Evolutionary conservation across 768 basidiomycete species (phyloP).

Genomic region (Cyathus striatus): DNA sequence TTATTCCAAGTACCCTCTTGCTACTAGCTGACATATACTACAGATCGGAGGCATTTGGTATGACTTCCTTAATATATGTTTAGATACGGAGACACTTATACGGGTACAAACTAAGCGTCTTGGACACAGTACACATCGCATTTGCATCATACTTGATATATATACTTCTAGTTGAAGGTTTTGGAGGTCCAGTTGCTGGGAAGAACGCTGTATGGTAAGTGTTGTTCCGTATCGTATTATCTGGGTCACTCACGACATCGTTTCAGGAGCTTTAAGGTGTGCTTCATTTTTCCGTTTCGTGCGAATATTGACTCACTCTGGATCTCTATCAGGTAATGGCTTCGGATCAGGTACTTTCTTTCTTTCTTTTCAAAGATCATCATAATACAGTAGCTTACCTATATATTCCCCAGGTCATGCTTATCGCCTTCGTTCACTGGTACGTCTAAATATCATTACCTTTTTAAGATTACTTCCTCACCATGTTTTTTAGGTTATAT

Average conservation of each 20-base stretch:
- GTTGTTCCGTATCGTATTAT: not conserved
- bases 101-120: slow-evolving; percentile 9
- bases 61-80: slow-evolving; percentile 5
- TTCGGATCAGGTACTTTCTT: slow-evolving; percentile 12
- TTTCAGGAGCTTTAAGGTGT: slow-evolving; percentile 25
- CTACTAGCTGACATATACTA: not conserved
- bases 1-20: not conserved
- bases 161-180: slow-evolving; percentile 14
- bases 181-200: slow-evolving; percentile 10
- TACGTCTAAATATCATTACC: slow-evolving; percentile 8
- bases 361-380: not conserved
- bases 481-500: slow-evolving; percentile 16
- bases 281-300: not conserved
- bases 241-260: not conserved
- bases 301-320: not conserved
- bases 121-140: slow-evolving; percentile 20
- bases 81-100: not conserved
- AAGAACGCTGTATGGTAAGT: slow-evolving; percentile 18
- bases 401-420: slow-evolving; percentile 11
- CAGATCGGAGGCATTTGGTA: slow-evolving; percentile 12
- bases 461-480: not conserved
- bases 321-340: slow-evolving; percentile 12
- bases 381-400: not conserved
- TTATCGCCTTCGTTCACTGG: slow-evolving; percentile 25
- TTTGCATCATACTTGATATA: slow-evolving; percentile 23